These are phyloP conservation scores for Aspergillus diversus DNA, from an alignment of 495 filamentous ascomycete genomes.

Conservation along the genomic window DNA sequence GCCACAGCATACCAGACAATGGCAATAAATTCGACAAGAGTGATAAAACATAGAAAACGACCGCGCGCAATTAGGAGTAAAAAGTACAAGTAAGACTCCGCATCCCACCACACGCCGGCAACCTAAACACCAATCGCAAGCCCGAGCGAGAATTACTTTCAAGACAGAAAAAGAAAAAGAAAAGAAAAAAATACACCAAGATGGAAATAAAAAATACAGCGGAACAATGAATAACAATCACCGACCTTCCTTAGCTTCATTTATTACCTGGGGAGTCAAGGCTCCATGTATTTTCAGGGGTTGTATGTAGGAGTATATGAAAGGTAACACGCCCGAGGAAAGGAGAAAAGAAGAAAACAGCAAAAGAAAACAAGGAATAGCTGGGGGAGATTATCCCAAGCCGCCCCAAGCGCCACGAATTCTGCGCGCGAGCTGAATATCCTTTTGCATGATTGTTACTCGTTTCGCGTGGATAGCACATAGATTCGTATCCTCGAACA, in stretches of 20 bases:
- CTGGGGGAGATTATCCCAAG: constrained; percentile 45
- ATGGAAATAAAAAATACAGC: constrained; percentile 7
- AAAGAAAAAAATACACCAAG: constrained; percentile 4
- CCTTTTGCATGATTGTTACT: constrained; percentile 97
- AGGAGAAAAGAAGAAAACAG: constrained; percentile 11
- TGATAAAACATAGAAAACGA: not conserved
- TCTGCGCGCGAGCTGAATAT: constrained; percentile 85
- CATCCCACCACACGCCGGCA: not conserved
- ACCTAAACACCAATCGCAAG: constrained; percentile 3
- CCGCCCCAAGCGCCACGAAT: constrained; percentile 76
- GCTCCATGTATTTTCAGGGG: too few species aligned
- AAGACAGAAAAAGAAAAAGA: not conserved
- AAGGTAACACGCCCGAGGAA: not conserved
- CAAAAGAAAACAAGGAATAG: constrained; percentile 10
- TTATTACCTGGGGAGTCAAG: too few species aligned
- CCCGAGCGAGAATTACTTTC: constrained; percentile 4
- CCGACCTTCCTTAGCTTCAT: too few species aligned
- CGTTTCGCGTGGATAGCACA: constrained; percentile 95
- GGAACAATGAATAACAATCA: too few species aligned
- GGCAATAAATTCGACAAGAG: not conserved
- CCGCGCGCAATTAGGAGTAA: too few species aligned
- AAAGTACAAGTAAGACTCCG: not conserved
- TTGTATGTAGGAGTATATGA: constrained; percentile 4
- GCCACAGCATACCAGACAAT: not conserved
- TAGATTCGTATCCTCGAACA: constrained; percentile 95